Conservation (phyloP, 192 early-diverging fungal genomes). For the Backusella parvicylindrica region DNA sequence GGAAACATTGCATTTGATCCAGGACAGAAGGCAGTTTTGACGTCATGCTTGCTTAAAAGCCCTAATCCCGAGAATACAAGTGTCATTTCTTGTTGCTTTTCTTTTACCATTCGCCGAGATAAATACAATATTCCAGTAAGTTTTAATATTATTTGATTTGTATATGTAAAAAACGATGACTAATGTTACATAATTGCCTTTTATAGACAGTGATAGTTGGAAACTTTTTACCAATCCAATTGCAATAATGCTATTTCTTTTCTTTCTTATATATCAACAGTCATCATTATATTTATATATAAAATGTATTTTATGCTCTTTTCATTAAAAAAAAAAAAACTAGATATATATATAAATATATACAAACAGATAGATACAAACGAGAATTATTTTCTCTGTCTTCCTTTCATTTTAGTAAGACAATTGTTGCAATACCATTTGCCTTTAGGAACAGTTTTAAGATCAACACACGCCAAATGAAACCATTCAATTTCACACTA, state of each 20-base stretch:
- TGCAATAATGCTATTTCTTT: constrained; percentile 19
- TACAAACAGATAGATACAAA: no score
- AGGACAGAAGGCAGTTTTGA: constrained; percentile 93
- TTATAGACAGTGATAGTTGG: constrained; percentile 56
- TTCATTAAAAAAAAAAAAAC: not conserved
- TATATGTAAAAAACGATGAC: not conserved
- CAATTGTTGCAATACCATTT: constrained; percentile 96
- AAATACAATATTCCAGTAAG: constrained; percentile 78
- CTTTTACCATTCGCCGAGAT: constrained; percentile 93
- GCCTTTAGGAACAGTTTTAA: constrained; percentile 86
- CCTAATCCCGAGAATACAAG: constrained; percentile 46
- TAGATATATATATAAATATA: not conserved
- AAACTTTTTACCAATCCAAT: constrained; percentile 62
- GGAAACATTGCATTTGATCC: constrained; percentile 97
- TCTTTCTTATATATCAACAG: not conserved
- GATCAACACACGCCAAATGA: constrained; percentile 89
- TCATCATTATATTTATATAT: no score
- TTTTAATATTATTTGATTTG: not conserved
- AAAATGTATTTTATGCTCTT: not conserved
- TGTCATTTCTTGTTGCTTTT: constrained; percentile 85
- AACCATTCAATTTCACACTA: constrained; percentile 98
- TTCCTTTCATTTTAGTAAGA: constrained; percentile 50
- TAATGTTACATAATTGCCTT: not conserved
- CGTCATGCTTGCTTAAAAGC: constrained; percentile 77
- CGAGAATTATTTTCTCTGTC: constrained; percentile 42